A percentile compares a stretch with the other conserved stretches of the same genome.
These are phyloP conservation scores for Talaromyces sp. DNA, from an alignment of 2,329 filamentous ascomycete species.

Conservation along the genomic window DNA sequence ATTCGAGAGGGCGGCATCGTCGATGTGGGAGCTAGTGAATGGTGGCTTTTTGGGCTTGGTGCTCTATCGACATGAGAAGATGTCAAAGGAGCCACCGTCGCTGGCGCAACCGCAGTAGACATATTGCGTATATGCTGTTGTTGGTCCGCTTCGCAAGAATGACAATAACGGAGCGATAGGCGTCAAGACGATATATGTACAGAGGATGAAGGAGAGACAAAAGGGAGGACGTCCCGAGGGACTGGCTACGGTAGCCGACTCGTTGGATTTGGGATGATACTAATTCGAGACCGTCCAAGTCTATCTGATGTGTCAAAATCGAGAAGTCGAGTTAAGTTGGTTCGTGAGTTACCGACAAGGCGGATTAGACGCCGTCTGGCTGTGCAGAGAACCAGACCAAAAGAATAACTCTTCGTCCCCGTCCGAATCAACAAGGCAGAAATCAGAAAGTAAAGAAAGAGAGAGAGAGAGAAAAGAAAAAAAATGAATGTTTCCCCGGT, in stretches of 20 bases:
- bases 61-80: slow-evolving; percentile 41
- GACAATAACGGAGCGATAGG: not conserved
- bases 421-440: not conserved
- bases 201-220: not conserved
- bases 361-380: slow-evolving; percentile 4
- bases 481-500: not conserved
- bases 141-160: not conserved
- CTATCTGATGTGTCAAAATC: not conserved
- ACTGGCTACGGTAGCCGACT: slow-evolving; percentile 7
- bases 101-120: slow-evolving; percentile 47
- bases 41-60: slow-evolving; percentile 42
- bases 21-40: slow-evolving; percentile 37
- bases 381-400: not conserved
- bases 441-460: not conserved
- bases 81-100: slow-evolving; percentile 39
- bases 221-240: slow-evolving; percentile 11
- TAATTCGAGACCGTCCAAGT: not conserved
- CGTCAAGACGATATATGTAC: not conserved
- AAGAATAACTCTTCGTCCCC: not conserved
- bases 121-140: slow-evolving; percentile 26
- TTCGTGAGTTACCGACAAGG: not conserved
- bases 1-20: slow-evolving; percentile 32
- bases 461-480: not conserved
- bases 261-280: not conserved
- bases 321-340: not conserved